Percentiles rank a stretch among this genome's conserved stretches.
phyloP scores from a whole-genome alignment of 345 rosid species.

The Geranium brycei region DNA sequence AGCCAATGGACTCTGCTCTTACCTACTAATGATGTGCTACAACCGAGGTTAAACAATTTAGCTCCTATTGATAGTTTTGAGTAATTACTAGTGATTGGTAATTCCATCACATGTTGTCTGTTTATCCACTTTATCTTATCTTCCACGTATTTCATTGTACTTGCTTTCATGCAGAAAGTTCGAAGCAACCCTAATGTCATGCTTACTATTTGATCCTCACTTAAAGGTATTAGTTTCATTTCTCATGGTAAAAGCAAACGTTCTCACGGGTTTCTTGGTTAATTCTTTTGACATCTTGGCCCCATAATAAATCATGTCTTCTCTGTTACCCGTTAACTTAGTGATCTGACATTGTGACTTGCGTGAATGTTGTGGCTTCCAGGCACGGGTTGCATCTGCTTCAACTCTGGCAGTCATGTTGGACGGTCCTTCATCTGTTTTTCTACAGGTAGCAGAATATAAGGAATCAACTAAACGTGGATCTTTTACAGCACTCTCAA shows the following conservation, averaged over 20 bases:
- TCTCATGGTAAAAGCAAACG: background rate
- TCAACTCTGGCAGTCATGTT: conserved; percentile 67
- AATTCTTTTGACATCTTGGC: background rate
- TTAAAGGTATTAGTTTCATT: conserved; percentile 44
- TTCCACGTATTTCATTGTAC: conserved; percentile 8
- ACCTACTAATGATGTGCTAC: conserved; percentile 67
- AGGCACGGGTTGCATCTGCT: conserved; percentile 77
- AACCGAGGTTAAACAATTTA: conserved; percentile 41
- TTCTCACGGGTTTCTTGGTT: background rate
- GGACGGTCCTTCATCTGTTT: conserved; percentile 71
- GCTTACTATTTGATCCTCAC: conserved; percentile 77
- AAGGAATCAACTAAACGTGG: conserved; percentile 59
- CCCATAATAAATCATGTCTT: conserved; percentile 1
- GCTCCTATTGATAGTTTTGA: conserved; percentile 10
- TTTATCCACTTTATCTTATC: conserved; percentile 4
- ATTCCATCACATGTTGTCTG: conserved; percentile 1
- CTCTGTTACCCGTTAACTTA: background rate
- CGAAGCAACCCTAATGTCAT: conserved; percentile 74
- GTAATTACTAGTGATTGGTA: conserved; percentile 1
- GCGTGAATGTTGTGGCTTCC: conserved; percentile 17
- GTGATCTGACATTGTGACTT: conserved; percentile 7
- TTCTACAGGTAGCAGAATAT: conserved; percentile 87
- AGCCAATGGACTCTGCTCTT: conserved; percentile 78
- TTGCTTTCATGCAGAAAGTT: conserved; percentile 43
- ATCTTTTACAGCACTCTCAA: conserved; percentile 72